Evolutionary conservation across 1,284 basidiomycete species (phyloP).

Genomic region (Trametes versicolor): DNA sequence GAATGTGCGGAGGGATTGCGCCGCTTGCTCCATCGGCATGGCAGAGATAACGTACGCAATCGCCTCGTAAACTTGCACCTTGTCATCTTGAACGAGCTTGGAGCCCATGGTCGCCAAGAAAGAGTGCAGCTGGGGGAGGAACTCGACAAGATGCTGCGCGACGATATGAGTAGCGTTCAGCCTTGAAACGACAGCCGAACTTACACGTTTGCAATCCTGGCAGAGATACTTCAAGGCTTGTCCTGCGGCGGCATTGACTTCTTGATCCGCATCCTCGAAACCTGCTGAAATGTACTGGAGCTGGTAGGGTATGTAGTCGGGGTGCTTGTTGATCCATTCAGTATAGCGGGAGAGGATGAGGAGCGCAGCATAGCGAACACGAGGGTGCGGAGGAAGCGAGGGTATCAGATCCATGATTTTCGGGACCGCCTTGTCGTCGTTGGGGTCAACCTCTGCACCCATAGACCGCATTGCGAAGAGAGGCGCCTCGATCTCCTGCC

Average conservation of each 20-base stretch:
- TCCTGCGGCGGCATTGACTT: constrained; percentile 94
- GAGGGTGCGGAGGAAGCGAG: constrained; percentile 89
- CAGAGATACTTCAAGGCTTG: constrained; percentile 98
- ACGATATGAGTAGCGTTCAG: constrained; percentile 14
- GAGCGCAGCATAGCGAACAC: constrained; percentile 94
- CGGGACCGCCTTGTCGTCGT: constrained; percentile 88
- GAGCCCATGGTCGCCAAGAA: constrained; percentile 85
- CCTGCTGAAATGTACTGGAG: constrained; percentile 94
- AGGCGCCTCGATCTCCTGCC: constrained; percentile 99
- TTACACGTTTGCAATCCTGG: constrained; percentile 92
- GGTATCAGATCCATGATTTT: constrained; percentile 97
- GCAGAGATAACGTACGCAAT: constrained; percentile 95
- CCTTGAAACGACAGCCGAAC: constrained; percentile 5
- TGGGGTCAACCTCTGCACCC: constrained; percentile 92
- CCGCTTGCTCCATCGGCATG: constrained; percentile 89
- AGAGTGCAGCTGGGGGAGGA: constrained; percentile 90
- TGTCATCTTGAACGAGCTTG: constrained; percentile 88
- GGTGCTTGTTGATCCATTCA: constrained; percentile 95
- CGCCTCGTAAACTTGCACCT: constrained; percentile 92
- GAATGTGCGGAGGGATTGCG: constrained; percentile 87
- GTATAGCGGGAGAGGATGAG: constrained; percentile 97
- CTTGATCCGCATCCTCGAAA: constrained; percentile 82
- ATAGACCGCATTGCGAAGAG: constrained; percentile 98
- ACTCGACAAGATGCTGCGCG: constrained; percentile 86
- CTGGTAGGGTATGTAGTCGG: constrained; percentile 87